Percentiles rank a stretch among this genome's conserved stretches.
Conservation (phyloP, 768 basidiomycete genomes). For the Strobilomyces dryophilus region DNA sequence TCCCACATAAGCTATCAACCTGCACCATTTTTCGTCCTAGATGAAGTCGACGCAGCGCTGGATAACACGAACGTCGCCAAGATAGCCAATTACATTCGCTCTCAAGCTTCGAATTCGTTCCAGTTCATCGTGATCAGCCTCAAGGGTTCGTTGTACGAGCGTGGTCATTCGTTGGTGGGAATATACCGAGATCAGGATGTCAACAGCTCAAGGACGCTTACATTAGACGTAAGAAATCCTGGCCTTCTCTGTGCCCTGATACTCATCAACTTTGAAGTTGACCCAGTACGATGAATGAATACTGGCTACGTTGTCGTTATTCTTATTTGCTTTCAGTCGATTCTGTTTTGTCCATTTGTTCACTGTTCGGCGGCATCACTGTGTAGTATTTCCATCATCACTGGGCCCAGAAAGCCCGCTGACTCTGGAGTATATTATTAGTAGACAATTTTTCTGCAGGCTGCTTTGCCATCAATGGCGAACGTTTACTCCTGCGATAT, state of each 20-base stretch:
- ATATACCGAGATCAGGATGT: slow-evolving; percentile 93
- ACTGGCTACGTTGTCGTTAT: slow-evolving; percentile 14
- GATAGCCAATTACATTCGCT: slow-evolving; percentile 88
- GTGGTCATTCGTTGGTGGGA: slow-evolving; percentile 86
- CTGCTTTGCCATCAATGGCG: no score
- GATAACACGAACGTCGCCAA: slow-evolving; percentile 99
- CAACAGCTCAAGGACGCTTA: slow-evolving; percentile 88
- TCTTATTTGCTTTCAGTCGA: slow-evolving; percentile 21
- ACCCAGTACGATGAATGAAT: slow-evolving; percentile 28
- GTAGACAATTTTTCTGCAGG: no score
- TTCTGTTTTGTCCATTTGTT: background rate
- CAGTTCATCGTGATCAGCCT: slow-evolving; percentile 98
- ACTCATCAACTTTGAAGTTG: slow-evolving; percentile 19
- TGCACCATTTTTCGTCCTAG: slow-evolving; percentile 97
- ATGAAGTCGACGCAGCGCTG: slow-evolving; percentile 95
- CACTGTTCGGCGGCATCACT: background rate
- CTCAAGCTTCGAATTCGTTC: slow-evolving; percentile 79
- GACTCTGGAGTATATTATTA: background rate
- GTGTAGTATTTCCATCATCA: background rate
- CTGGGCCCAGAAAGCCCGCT: background rate
- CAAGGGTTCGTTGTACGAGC: slow-evolving; percentile 90
- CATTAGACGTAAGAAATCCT: slow-evolving; percentile 67
- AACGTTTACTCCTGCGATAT: no score
- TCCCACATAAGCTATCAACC: slow-evolving; percentile 75
- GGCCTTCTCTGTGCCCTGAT: background rate